Conservation (phyloP, 441 rosid species). For the Sinapis alba region DNA sequence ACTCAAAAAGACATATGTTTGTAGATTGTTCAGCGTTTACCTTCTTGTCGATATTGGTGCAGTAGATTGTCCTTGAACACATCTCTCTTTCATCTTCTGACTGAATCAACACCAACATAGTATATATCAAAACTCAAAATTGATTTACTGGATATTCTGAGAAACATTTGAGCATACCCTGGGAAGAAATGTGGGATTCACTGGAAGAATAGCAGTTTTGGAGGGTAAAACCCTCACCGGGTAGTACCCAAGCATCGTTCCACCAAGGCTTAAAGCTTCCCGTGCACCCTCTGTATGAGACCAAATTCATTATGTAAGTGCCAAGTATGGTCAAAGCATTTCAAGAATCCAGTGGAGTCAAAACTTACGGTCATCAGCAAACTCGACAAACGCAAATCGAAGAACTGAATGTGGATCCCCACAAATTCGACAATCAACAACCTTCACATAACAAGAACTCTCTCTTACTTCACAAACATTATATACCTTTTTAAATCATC, state of each 20-base stretch:
- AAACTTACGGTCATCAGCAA: conserved; percentile 74
- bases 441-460: conserved; percentile 46
- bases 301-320: not conserved
- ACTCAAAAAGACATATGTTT: not conserved
- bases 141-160: not conserved
- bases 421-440: conserved; percentile 75
- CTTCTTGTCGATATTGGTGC: conserved; percentile 77
- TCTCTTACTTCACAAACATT: conserved; percentile 1
- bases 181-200: conserved; percentile 72
- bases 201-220: conserved; percentile 79
- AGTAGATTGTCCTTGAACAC: conserved; percentile 73
- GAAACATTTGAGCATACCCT: conserved; percentile 47
- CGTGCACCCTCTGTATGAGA: conserved; percentile 59
- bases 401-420: conserved; percentile 81
- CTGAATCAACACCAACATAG: conserved; percentile 43
- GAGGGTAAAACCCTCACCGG: conserved; percentile 78
- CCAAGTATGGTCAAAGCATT: not conserved
- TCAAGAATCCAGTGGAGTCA: conserved; percentile 16
- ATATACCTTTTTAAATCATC: not conserved
- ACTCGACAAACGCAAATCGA: conserved; percentile 79
- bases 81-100: conserved; percentile 79
- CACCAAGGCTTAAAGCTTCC: conserved; percentile 61
- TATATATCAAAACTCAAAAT: conserved; percentile 10
- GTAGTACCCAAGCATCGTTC: conserved; percentile 71
- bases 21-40: conserved; percentile 29